A percentile compares a stretch with the other conserved stretches of the same genome.
Evolutionary conservation across 2,329 filamentous ascomycete species (phyloP).

Genomic region (Fusarium pseudograminearum): DNA sequence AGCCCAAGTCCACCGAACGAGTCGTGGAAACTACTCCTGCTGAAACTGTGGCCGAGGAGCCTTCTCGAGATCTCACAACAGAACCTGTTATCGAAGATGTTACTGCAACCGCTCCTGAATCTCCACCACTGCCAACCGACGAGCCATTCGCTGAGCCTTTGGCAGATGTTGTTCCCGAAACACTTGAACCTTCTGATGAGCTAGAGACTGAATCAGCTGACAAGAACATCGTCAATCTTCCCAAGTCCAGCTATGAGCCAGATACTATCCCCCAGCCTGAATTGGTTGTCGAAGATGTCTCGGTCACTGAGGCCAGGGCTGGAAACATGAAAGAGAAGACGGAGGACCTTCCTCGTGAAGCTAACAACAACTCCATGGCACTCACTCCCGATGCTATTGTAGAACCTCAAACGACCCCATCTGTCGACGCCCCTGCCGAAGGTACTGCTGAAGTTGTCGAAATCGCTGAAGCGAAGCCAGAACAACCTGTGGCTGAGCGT

Average conservation of each 20-base stretch:
- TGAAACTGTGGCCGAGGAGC: constrained; percentile 4
- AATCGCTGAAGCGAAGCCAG: neutral
- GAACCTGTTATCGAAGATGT: constrained; percentile 10
- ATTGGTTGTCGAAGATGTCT: constrained; percentile 1
- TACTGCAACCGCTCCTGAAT: constrained; percentile 5
- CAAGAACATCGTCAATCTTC: neutral
- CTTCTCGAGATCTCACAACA: neutral
- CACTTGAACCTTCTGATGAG: constrained; percentile 4
- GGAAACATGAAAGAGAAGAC: constrained; percentile 4
- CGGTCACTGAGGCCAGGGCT: neutral
- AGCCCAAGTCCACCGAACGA: neutral
- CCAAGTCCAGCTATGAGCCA: neutral
- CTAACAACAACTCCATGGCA: neutral
- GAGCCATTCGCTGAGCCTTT: neutral
- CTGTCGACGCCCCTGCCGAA: constrained; percentile 1
- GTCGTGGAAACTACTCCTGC: neutral
- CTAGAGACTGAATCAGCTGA: neutral
- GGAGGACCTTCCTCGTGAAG: neutral
- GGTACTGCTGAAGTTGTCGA: neutral
- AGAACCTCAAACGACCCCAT: constrained; percentile 7
- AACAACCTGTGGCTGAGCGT: constrained; percentile 16
- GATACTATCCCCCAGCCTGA: neutral
- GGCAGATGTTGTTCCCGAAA: constrained; percentile 5
- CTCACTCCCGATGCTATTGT: constrained; percentile 10
- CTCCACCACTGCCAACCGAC: neutral